Percentiles rank a stretch among this genome's conserved stretches.
These are phyloP conservation scores for Rhodotorula sp. DNA, from an alignment of 1,284 basidiomycete genomes.

Conservation along the genomic window DNA sequence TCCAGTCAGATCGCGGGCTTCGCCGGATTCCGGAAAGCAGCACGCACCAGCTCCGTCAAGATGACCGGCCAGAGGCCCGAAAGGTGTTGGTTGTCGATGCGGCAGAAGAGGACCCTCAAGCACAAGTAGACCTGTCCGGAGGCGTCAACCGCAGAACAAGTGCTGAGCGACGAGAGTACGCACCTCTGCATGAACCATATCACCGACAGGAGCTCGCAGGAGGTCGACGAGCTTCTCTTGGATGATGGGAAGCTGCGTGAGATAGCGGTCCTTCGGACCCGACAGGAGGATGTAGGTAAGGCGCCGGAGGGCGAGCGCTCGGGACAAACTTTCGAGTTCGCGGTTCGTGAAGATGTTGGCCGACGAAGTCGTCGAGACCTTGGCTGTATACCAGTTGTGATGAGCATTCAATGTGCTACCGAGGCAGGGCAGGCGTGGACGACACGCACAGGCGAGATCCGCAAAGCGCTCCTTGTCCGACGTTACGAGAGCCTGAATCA, in stretches of 20 bases:
- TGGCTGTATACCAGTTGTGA: conserved; percentile 57
- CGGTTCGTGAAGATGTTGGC: conserved; percentile 96
- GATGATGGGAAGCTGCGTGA: conserved; percentile 84
- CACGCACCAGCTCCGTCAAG: conserved; percentile 78
- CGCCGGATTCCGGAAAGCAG: no score
- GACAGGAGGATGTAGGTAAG: conserved; percentile 81
- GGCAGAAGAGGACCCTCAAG: conserved; percentile 83
- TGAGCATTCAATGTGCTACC: not conserved
- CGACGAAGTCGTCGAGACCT: conserved; percentile 80
- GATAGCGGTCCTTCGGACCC: conserved; percentile 84
- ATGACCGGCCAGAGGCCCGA: conserved; percentile 97
- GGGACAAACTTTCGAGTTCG: conserved; percentile 86
- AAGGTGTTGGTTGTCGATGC: conserved; percentile 87
- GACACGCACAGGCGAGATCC: conserved; percentile 72
- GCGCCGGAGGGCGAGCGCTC: conserved; percentile 84
- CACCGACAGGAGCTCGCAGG: conserved; percentile 71
- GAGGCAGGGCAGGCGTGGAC: not conserved
- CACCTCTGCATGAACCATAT: conserved; percentile 88
- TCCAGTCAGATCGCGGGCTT: not conserved
- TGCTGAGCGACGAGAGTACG: conserved; percentile 30
- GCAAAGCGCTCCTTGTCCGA: conserved; percentile 81
- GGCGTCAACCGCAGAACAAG: not conserved
- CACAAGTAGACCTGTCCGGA: conserved; percentile 70
- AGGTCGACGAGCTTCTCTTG: conserved; percentile 97
- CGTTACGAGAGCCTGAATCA: conserved; percentile 78